phyloP scores from a whole-genome alignment of 305 asterid species.

The Fraxinus platypoda region DNA sequence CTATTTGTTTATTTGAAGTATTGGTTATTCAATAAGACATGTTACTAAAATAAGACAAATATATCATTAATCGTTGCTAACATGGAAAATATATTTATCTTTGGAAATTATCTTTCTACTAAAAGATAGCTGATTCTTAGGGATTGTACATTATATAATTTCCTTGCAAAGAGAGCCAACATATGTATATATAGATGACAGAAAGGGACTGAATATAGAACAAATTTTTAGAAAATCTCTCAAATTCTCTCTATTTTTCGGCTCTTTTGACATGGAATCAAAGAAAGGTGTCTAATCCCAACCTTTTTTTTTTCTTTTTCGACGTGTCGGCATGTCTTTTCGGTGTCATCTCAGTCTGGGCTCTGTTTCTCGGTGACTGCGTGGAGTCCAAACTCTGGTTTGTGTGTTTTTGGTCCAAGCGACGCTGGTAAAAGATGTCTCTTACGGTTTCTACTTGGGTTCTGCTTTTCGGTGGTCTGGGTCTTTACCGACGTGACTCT shows the following conservation, averaged over 20 bases:
- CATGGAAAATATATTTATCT: not conserved
- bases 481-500: too few relatives aligned
- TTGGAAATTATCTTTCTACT: not conserved
- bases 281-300: too few relatives aligned
- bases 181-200: not conserved
- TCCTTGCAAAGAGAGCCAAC: not conserved
- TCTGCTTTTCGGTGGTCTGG: too few relatives aligned
- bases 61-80: not conserved
- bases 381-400: too few relatives aligned
- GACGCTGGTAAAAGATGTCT: too few relatives aligned
- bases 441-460: too few relatives aligned
- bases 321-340: too few relatives aligned
- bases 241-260: not conserved
- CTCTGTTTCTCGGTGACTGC: too few relatives aligned
- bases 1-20: not conserved
- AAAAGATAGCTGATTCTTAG: not conserved
- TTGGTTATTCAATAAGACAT: not conserved
- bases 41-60: not conserved
- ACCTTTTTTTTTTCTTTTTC: too few relatives aligned
- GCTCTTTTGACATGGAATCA: too few relatives aligned
- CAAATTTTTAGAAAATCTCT: not conserved
- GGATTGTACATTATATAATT: not conserved
- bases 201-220: not conserved
- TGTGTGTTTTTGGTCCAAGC: too few relatives aligned
- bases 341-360: too few relatives aligned